Base-by-base conservation (phyloP, 176 grass and related monocot genomes). In the bread wheat (Triticum aestivum) region DNA sequence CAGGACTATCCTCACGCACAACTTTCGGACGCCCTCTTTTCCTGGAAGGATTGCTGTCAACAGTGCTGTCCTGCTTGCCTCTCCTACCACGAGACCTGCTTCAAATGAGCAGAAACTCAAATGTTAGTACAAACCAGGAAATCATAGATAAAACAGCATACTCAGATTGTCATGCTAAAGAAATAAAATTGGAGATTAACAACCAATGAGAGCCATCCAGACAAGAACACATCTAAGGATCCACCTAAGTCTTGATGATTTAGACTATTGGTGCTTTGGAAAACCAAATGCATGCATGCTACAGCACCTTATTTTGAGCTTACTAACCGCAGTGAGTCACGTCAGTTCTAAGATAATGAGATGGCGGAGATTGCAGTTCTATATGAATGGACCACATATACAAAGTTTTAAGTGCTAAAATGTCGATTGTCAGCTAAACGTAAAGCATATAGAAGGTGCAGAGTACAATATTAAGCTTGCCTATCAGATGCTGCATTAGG, bases 11-110 rank as follows among this genome's bases (percentile, higher is more conserved):
- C 73, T 84, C 65, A 72, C 21, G 64, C 70, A 54, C 69, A 66
- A 24, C 68, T 86, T 92, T 94, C 41, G 87, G 85, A 80, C 85
- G 78, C 58, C 92, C 93, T 77, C 83, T 92, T 34, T 84, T 84
- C 85, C 88, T 92, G 8, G 82, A 71, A 68, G 34, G 71, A 82
- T 91, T 68, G 3, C 59, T 41, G 37, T 33, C 59, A 64, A 61
- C 86, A 72, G 13, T 64, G 61, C 63, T 49, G 42, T 23, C 37
- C 32, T 84, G 49, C 56, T 87, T 81, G 33, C 66, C 37, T 44
- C 69, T 89, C 89, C 79, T 85, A n/a, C 85, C 71, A 29, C 11
- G 70, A 18, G 61, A 23, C 84, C 87, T 89, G 82, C 23, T 91
- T 70, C 33, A 83, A 75, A 87, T 42, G 72, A 65, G 56, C 56